These are phyloP conservation scores for Globisporangium paddicum DNA, from an alignment of 352 stramenopile genomes.

Conservation along the genomic window DNA sequence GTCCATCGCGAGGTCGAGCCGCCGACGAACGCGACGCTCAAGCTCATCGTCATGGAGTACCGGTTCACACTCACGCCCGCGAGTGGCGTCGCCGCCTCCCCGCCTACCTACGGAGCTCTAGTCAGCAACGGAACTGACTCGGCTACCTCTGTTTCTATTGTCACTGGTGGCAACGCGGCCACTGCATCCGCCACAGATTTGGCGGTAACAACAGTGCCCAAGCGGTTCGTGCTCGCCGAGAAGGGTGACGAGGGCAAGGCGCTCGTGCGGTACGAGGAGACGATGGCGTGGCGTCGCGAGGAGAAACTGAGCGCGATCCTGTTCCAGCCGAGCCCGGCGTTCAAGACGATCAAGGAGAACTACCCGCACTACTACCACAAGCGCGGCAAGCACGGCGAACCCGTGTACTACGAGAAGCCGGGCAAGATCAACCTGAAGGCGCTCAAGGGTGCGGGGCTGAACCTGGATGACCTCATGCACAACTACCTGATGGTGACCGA, in stretches of 20 bases:
- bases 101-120: neutral
- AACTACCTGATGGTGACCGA: conserved; percentile 86
- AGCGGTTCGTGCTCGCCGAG: conserved; percentile 68
- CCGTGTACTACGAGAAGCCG: conserved; percentile 86
- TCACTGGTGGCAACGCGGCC: neutral
- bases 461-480: conserved; percentile 76
- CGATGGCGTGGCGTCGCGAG: conserved; percentile 71
- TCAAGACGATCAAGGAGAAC: conserved; percentile 88
- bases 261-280: conserved; percentile 63
- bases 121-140: conserved; percentile 4
- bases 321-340: conserved; percentile 51
- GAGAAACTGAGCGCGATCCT: conserved; percentile 83
- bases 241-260: conserved; percentile 71
- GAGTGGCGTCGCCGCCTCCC: neutral
- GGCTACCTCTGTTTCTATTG: neutral
- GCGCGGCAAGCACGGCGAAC: conserved; percentile 67
- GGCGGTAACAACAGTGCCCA: conserved; percentile 34
- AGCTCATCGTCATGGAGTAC: conserved; percentile 75
- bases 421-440: conserved; percentile 86
- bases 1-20: conserved; percentile 10
- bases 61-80: conserved; percentile 30
- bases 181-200: conserved; percentile 9
- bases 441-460: conserved; percentile 70
- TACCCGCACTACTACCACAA: conserved; percentile 92
- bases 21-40: conserved; percentile 38